Evolutionary conservation across 345 rosid genomes (phyloP).

Genomic region (Ceriops zippeliana): DNA sequence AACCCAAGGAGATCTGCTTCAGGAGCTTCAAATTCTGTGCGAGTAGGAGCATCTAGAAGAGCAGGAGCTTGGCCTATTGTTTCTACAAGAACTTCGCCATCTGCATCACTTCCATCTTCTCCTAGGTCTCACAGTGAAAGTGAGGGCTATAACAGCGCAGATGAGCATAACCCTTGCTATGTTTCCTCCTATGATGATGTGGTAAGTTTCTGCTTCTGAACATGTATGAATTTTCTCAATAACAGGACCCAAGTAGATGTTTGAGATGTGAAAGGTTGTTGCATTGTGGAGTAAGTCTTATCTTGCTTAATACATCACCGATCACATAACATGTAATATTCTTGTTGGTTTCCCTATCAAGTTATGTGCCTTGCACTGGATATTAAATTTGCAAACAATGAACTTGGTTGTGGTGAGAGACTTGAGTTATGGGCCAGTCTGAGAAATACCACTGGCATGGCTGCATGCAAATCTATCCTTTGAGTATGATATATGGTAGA

Average conservation of each 20-base stretch:
- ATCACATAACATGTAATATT: not conserved
- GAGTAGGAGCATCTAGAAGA: constrained; percentile 64
- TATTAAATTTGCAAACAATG: no score
- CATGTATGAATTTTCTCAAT: not conserved
- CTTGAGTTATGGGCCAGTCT: no score
- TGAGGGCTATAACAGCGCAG: constrained; percentile 98
- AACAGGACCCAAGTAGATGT: not conserved
- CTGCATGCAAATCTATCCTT: not conserved
- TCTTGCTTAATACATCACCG: not conserved
- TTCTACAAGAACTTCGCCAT: constrained; percentile 71
- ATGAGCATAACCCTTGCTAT: constrained; percentile 79
- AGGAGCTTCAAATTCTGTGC: constrained; percentile 51
- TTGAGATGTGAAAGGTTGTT: not conserved
- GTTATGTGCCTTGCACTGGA: not conserved
- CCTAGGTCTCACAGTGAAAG: constrained; percentile 86
- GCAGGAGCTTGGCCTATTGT: constrained; percentile 70
- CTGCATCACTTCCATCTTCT: constrained; percentile 92
- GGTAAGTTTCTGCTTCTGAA: constrained; percentile 43
- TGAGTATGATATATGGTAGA: not conserved
- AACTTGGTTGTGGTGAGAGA: no score
- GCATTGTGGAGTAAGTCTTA: not conserved
- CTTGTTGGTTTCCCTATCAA: not conserved
- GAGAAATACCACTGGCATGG: no score
- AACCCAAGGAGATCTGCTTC: constrained; percentile 46
- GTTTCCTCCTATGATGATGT: constrained; percentile 64